Evolutionary conservation across 139 green algal genomes (phyloP), one percentile per base, ranked within the genome.

Genomic region (Nannochloris sp.): DNA sequence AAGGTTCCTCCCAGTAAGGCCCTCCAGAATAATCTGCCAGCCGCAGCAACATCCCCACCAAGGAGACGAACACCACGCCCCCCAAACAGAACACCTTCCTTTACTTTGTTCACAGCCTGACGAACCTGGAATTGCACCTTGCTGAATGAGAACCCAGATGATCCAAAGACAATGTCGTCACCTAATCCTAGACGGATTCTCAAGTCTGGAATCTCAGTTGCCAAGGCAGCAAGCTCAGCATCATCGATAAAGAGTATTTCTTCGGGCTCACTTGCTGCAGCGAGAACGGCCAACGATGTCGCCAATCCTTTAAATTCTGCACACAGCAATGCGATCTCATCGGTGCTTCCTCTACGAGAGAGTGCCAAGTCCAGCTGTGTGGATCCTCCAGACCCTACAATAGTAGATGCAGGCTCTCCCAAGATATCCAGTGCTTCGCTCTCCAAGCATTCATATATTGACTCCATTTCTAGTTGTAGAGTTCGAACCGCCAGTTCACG

Each of bases 381-480:
- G 4, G 48, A 43, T 61, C 50, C 58, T 57, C 66, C 51, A 12
- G 43, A 58, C 27, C 34, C 34, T 61, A 14, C 36, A 40, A 23
- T 37, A 18, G 55, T 34, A 25, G 55, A 16, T 27, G 27, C 18
- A 18, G 23, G 23, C 15, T 66, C 79, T 29, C 61, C 66, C 31
- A 67, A 44, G 1, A 95, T 61, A 49, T 95, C 83, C 37, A 96
- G 62, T 1, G 86, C 82, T 75, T 98, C 92, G 2, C 90, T 82
- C 75, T 98, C 92, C 48, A 98, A 62, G 12, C 59, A 69, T 3
- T 58, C 55, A 43, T 87, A 92, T 15, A 97, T 80, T 21, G 84
- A 86, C 70, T 94, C 89, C 88, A 96, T 89, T 75, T 97, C 85
- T 36, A 97, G 74, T 73, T 95, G 81, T 59, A 97, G 74, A 16